Evolutionary conservation across 1,139 yeast genomes (phyloP), one percentile per base, ranked within the genome.

Genomic region (Nadsonia starkeyi-henricii): DNA sequence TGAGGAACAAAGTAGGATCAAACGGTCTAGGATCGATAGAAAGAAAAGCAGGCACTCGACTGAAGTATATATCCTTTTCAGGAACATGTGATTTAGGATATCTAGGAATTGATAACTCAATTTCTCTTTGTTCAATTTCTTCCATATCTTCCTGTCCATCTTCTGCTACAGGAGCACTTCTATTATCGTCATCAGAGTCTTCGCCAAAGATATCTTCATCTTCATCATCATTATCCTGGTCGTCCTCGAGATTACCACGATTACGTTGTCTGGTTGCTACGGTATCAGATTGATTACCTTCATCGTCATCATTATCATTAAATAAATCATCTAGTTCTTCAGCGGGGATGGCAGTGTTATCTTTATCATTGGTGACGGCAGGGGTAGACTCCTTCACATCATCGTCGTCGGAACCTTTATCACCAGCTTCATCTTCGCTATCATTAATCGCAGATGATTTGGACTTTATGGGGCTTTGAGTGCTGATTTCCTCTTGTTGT

Each of bases 1-100:
- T 50, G 21, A 74, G 71, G 63, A 85, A 86, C 48, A 72, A 77
- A 30, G 72, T 72, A 2, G 94, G 85, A 57, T 89, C 95, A 62
- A 89, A 91, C 41, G 96, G 95, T 53, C 78, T 78, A 2, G 96
- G 84, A 52, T 88, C 95, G 41, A 88, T 78, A 49, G 78, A 78
- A 54, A 91, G 68, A 58, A 85, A 89, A 23, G 85, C 80, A 1
- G 97, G 98, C 55, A 89, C 69, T 54, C 82, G 81, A 51, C 85
- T 75, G 52, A 75, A 69, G 55, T 73, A 77, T 2, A 78, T 71
- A 44, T 73, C 75, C 1, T 59, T 60, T n/a, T 65, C 62, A 5
- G 62, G 63, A 3, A 61, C 58, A 46, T 72, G 74, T 2, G 77
- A 66, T 36, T 78, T 68, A 28, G 83, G 83, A 62, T 85, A 95